Percentiles rank a stretch among this genome's conserved stretches.
These are phyloP conservation scores for Pichia nanzhaoensis DNA, from an alignment of 805 yeast genomes.

Conservation along the genomic window DNA sequence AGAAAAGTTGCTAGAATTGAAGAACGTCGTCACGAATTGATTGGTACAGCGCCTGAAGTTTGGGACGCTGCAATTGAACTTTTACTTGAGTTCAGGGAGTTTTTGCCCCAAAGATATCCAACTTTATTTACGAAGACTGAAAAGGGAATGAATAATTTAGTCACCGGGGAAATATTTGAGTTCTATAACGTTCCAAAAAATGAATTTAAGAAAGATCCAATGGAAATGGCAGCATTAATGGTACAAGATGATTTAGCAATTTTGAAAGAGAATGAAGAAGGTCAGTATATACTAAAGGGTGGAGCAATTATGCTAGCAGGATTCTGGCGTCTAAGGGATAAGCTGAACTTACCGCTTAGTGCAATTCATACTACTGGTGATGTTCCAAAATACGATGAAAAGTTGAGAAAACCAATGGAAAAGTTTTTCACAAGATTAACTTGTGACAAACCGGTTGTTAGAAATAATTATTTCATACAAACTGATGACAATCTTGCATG, in stretches of 20 bases:
- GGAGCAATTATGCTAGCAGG: slow-evolving; percentile 64
- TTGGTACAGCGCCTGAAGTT: slow-evolving; percentile 47
- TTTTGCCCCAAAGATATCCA: slow-evolving; percentile 54
- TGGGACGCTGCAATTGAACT: slow-evolving; percentile 50
- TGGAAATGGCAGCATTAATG: slow-evolving; percentile 49
- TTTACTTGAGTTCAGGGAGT: slow-evolving; percentile 44
- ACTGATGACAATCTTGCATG: slow-evolving; percentile 57
- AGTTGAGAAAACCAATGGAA: slow-evolving; percentile 58
- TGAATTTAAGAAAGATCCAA: slow-evolving; percentile 45
- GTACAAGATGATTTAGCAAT: slow-evolving; percentile 64
- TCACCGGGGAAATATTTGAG: slow-evolving; percentile 47
- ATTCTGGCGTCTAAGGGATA: slow-evolving; percentile 63
- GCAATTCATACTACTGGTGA: slow-evolving; percentile 60
- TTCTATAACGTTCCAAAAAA: slow-evolving; percentile 23
- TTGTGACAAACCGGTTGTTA: slow-evolving; percentile 56
- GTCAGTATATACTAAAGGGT: slow-evolving; percentile 49
- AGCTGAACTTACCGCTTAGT: slow-evolving; percentile 46
- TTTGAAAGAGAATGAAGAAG: slow-evolving; percentile 54
- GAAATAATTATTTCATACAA: slow-evolving; percentile 62
- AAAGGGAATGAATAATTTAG: slow-evolving; percentile 43
- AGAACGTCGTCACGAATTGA: slow-evolving; percentile 39
- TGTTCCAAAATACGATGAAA: slow-evolving; percentile 57
- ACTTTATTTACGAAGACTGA: slow-evolving; percentile 39
- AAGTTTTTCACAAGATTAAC: slow-evolving; percentile 52
- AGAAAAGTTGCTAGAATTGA: slow-evolving; percentile 44